Evolutionary conservation across 345 rosid genomes (phyloP).

Genomic region (Pistacia integerrima): DNA sequence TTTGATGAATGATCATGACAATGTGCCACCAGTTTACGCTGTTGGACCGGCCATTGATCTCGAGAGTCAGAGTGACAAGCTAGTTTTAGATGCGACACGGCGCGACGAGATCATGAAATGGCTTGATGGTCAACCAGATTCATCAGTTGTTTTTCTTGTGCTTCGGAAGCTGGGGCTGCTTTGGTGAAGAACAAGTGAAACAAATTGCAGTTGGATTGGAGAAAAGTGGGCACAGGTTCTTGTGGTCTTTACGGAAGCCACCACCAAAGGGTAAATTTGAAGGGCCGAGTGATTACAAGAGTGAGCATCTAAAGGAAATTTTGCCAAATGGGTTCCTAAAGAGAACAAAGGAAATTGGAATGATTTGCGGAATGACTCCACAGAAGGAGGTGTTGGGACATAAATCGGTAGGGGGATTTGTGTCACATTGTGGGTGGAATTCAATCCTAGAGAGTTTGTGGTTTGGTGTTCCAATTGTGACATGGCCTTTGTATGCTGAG

Average conservation of each 20-base stretch:
- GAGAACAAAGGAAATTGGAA: constrained; percentile 14
- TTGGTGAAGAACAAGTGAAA: constrained; percentile 29
- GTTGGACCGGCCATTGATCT: constrained; percentile 37
- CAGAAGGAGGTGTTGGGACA: constrained; percentile 23
- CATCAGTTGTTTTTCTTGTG: constrained; percentile 46
- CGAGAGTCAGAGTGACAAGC: too few relatives aligned
- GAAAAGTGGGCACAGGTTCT: constrained; percentile 18
- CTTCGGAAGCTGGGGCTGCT: constrained; percentile 45
- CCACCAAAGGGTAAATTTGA: constrained; percentile 12
- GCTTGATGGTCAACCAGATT: constrained; percentile 37
- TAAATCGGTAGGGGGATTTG: constrained; percentile 35
- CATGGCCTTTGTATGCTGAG: constrained; percentile 38
- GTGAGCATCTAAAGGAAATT: neutral
- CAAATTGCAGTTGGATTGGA: constrained; percentile 39
- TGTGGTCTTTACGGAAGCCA: constrained; percentile 39
- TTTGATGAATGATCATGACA: neutral
- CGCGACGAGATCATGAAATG: constrained; percentile 27
- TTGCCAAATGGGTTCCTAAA: constrained; percentile 36
- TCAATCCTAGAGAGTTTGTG: constrained; percentile 40
- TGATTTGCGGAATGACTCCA: constrained; percentile 39
- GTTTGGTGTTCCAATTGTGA: constrained; percentile 33
- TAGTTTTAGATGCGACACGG: too few relatives aligned
- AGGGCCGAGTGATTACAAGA: constrained; percentile 4
- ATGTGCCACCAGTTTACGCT: constrained; percentile 18
- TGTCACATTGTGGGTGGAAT: constrained; percentile 52